These are phyloP conservation scores for Phytophthora vignae DNA, from an alignment of 352 stramenopile genomes.

Conservation along the genomic window DNA sequence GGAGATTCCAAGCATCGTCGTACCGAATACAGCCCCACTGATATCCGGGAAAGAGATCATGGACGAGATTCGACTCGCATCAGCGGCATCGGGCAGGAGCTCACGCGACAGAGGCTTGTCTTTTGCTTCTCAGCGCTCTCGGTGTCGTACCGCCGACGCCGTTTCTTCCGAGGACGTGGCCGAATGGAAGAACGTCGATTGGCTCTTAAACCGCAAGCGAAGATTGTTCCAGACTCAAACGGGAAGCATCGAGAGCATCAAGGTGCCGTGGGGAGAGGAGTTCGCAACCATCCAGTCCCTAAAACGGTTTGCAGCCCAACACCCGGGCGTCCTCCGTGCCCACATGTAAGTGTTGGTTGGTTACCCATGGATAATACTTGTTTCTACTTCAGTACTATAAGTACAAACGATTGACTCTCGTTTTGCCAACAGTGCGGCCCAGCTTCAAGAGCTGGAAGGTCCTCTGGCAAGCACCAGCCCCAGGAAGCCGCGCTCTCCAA, in stretches of 20 bases:
- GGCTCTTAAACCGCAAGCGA: slow-evolving; percentile 63
- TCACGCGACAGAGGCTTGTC: slow-evolving; percentile 5
- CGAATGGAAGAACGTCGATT: slow-evolving; percentile 69
- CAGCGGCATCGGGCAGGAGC: neutral
- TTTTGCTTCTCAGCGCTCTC: slow-evolving; percentile 8
- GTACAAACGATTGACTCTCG: no score
- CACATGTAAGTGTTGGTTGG: slow-evolving; percentile 62
- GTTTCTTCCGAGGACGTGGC: slow-evolving; percentile 54
- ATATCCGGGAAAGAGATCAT: neutral
- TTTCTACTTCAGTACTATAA: neutral
- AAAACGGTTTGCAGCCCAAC: slow-evolving; percentile 63
- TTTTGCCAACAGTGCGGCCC: slow-evolving; percentile 24
- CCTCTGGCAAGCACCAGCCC: slow-evolving; percentile 30
- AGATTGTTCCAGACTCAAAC: slow-evolving; percentile 48
- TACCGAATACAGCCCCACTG: slow-evolving; percentile 1
- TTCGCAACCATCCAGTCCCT: slow-evolving; percentile 71
- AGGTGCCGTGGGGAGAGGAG: slow-evolving; percentile 67
- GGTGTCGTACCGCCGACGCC: slow-evolving; percentile 15
- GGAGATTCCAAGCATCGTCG: slow-evolving; percentile 28
- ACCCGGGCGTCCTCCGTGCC: slow-evolving; percentile 58
- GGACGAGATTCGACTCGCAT: neutral
- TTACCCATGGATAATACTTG: neutral
- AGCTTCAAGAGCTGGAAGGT: slow-evolving; percentile 36
- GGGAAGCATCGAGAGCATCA: slow-evolving; percentile 48
- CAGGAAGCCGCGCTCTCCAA: slow-evolving; percentile 10